These are phyloP conservation scores for Mycosphaerella arachidis DNA, from an alignment of 2,329 filamentous ascomycete genomes.

Conservation along the genomic window DNA sequence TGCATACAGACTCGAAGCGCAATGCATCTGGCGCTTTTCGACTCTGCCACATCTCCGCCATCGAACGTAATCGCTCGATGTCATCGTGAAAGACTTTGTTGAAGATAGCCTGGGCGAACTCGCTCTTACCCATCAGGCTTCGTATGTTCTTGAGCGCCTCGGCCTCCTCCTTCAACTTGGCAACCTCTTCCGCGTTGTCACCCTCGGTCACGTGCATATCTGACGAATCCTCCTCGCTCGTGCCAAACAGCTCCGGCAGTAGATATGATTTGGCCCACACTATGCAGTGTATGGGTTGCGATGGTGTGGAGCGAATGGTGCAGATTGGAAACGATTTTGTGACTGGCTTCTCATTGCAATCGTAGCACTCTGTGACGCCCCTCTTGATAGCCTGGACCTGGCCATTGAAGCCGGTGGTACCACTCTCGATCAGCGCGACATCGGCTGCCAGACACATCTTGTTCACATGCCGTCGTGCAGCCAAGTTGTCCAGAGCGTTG, in stretches of 20 bases:
- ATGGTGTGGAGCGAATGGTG: conserved; percentile 93
- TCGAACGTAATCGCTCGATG: conserved; percentile 72
- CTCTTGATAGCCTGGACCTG: conserved; percentile 92
- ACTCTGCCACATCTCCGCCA: conserved; percentile 96
- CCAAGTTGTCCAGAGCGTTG: conserved; percentile 94
- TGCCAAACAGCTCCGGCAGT: conserved; percentile 88
- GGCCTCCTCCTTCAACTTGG: conserved; percentile 78
- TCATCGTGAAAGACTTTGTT: conserved; percentile 89
- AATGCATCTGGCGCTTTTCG: conserved; percentile 70
- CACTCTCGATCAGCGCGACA: conserved; percentile 89
- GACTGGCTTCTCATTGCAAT: conserved; percentile 83
- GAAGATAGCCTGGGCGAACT: conserved; percentile 77
- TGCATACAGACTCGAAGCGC: conserved; percentile 55
- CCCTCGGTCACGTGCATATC: conserved; percentile 76
- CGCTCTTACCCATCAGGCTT: conserved; percentile 69
- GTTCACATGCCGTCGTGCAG: conserved; percentile 91
- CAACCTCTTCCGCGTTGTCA: conserved; percentile 84
- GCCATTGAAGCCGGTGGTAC: conserved; percentile 95
- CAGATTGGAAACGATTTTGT: conserved; percentile 94
- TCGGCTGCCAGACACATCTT: conserved; percentile 92
- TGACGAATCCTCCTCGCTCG: conserved; percentile 77
- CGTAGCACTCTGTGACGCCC: conserved; percentile 89
- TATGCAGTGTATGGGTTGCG: conserved; percentile 96
- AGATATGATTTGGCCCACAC: conserved; percentile 98
- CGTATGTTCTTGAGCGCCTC: conserved; percentile 79